These are phyloP conservation scores for Cornus controversa DNA, from an alignment of 148 eudicot genomes.

Conservation along the genomic window DNA sequence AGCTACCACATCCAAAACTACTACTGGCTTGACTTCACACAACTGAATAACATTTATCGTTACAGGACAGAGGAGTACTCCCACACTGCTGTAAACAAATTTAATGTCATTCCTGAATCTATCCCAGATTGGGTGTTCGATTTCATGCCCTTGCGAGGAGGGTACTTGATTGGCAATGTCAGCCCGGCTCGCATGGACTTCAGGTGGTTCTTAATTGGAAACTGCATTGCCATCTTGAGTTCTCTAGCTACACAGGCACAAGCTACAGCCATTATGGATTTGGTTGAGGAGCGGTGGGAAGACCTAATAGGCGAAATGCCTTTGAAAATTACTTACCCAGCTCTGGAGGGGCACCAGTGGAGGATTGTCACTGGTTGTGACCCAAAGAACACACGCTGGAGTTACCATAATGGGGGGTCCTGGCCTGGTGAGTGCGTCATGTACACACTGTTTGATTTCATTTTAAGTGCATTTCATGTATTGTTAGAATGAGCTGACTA, in stretches of 20 bases:
- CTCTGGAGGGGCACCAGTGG: conserved; percentile 63
- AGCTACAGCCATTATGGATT: conserved; percentile 63
- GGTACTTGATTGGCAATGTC: conserved; percentile 62
- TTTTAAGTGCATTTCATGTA: neutral
- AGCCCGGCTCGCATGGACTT: conserved; percentile 78
- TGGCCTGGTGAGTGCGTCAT: conserved; percentile 56
- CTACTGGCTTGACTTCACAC: conserved; percentile 66
- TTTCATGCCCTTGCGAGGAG: conserved; percentile 56
- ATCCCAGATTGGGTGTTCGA: conserved; percentile 63
- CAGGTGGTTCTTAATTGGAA: conserved; percentile 62
- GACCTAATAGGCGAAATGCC: conserved; percentile 76
- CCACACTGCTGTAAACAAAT: conserved; percentile 64
- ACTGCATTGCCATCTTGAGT: conserved; percentile 59
- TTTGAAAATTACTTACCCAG: conserved; percentile 59
- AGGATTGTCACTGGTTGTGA: conserved; percentile 66
- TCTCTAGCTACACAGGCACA: conserved; percentile 51
- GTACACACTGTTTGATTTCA: neutral
- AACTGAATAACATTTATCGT: conserved; percentile 62
- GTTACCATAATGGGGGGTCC: conserved; percentile 80
- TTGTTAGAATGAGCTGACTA: neutral
- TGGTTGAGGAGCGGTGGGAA: conserved; percentile 65
- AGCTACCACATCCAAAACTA: conserved; percentile 57
- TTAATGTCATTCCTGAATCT: conserved; percentile 60
- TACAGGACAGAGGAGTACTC: conserved; percentile 60
- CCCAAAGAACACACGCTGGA: conserved; percentile 74